Percentiles rank a stretch among this genome's conserved stretches.
Evolutionary conservation across 2,329 filamentous ascomycete genomes (phyloP).

Genomic region (Cryphonectria naterciae): DNA sequence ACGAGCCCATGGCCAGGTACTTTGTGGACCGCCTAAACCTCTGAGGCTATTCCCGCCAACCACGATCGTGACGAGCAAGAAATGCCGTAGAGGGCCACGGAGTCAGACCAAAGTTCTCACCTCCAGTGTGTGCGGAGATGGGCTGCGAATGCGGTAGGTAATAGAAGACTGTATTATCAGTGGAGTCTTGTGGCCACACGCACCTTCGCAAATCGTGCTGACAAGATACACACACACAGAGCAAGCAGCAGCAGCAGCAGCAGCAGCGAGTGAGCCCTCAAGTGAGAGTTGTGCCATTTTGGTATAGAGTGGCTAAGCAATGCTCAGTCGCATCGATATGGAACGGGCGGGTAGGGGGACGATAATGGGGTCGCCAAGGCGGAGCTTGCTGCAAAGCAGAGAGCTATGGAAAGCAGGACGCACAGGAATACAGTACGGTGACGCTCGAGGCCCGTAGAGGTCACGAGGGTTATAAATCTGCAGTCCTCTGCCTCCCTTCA

Average conservation of each 20-base stretch:
- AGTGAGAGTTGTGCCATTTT: neutral
- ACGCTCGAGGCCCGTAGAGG: neutral
- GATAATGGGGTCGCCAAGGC: neutral
- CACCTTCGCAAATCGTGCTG: neutral
- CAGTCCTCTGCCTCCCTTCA: neutral
- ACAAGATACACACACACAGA: neutral
- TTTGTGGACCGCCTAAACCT: neutral
- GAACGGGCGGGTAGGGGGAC: neutral
- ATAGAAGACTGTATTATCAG: constrained; percentile 1
- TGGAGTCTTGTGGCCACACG: neutral
- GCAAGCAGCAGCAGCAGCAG: neutral
- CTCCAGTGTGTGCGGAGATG: neutral
- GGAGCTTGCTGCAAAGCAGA: neutral
- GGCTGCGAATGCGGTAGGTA: neutral
- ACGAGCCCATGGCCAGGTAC: neutral
- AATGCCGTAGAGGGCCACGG: neutral
- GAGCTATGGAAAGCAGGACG: neutral
- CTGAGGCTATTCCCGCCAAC: constrained; percentile 17
- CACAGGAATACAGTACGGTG: neutral
- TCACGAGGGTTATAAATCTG: neutral
- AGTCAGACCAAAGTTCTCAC: no score
- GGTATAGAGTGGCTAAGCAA: neutral
- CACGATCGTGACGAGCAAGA: constrained; percentile 1
- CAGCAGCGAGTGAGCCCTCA: neutral
- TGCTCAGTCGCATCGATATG: neutral